These are phyloP conservation scores for Aspergillus tubingensis DNA, from an alignment of 2,329 filamentous ascomycete genomes.

Conservation along the genomic window DNA sequence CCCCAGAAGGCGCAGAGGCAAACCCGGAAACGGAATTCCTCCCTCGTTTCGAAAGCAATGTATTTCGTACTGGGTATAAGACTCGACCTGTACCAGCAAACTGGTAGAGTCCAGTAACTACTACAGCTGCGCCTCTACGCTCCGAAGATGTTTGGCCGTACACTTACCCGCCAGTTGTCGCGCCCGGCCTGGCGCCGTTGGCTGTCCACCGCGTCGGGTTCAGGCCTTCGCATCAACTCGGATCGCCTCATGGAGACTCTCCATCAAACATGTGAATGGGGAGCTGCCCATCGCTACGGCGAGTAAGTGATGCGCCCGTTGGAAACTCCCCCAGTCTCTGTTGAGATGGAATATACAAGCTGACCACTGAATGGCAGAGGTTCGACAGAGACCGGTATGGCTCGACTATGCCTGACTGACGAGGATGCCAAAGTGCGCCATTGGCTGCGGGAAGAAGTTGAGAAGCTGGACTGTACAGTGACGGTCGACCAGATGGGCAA, in stretches of 20 bases:
- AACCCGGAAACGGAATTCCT: neutral
- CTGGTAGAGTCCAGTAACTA: too few species aligned
- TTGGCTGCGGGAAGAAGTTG: constrained; percentile 67
- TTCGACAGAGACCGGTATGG: constrained; percentile 59
- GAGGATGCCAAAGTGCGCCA: constrained; percentile 66
- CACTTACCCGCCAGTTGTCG: neutral
- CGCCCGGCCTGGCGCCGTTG: neutral
- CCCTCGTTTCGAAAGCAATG: neutral
- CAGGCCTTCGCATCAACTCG: constrained; percentile 31
- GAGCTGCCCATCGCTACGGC: constrained; percentile 31
- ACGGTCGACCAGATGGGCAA: constrained; percentile 64
- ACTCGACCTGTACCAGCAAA: too few species aligned
- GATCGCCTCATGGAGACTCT: constrained; percentile 32
- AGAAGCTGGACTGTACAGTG: constrained; percentile 63
- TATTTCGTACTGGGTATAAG: too few species aligned
- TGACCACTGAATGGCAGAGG: constrained; percentile 6
- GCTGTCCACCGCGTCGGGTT: constrained; percentile 7
- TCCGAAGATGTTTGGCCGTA: neutral
- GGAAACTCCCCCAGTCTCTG: neutral
- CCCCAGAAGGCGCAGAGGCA: neutral
- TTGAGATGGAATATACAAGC: too few species aligned
- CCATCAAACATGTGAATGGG: constrained; percentile 37
- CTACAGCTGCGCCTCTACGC: too few species aligned
- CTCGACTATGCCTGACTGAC: constrained; percentile 68
- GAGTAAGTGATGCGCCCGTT: constrained; percentile 22